A percentile compares a stretch with the other conserved stretches of the same genome.
These are phyloP conservation scores for Domatiomyces globalis DNA, from an alignment of 2,329 filamentous ascomycete genomes.

Conservation along the genomic window DNA sequence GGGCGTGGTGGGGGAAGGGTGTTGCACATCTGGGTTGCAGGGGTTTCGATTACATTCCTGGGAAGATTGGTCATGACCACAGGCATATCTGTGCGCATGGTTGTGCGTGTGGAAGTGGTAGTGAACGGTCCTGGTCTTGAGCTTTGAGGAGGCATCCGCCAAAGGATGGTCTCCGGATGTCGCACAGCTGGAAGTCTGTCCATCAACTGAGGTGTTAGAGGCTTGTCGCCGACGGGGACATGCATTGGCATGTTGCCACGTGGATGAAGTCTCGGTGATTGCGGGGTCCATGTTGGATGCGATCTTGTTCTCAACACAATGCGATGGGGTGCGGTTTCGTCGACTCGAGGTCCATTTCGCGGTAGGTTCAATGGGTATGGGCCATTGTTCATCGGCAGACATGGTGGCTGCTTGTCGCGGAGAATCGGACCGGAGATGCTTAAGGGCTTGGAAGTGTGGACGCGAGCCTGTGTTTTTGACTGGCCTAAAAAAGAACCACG, in stretches of 20 bases:
- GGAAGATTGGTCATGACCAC: slow-evolving; percentile 13
- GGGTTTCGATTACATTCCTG: slow-evolving; percentile 11
- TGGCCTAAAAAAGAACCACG: slow-evolving; percentile 20
- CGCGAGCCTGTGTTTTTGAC: not conserved
- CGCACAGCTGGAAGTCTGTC: slow-evolving; percentile 11
- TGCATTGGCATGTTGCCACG: slow-evolving; percentile 5
- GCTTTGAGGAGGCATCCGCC: not conserved
- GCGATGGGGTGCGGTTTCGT: not conserved
- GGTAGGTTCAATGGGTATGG: slow-evolving; percentile 13
- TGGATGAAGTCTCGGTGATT: not conserved
- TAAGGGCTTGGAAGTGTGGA: not conserved
- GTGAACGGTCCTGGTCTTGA: not conserved
- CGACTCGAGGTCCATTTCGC: not conserved
- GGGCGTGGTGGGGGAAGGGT: slow-evolving; percentile 6
- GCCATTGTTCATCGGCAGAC: slow-evolving; percentile 17
- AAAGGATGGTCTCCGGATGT: slow-evolving; percentile 10
- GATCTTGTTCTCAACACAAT: not conserved
- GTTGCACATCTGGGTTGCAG: slow-evolving; percentile 2
- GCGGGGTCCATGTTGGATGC: not conserved
- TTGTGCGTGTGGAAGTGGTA: slow-evolving; percentile 6
- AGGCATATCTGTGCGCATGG: slow-evolving; percentile 19
- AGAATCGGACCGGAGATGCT: slow-evolving; percentile 7
- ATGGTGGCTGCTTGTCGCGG: slow-evolving; percentile 15
- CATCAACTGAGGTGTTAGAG: not conserved
- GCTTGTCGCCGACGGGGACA: slow-evolving; percentile 4